phyloP scores from a whole-genome alignment of 1,139 yeast genomes.

The Pichia cactophila region DNA sequence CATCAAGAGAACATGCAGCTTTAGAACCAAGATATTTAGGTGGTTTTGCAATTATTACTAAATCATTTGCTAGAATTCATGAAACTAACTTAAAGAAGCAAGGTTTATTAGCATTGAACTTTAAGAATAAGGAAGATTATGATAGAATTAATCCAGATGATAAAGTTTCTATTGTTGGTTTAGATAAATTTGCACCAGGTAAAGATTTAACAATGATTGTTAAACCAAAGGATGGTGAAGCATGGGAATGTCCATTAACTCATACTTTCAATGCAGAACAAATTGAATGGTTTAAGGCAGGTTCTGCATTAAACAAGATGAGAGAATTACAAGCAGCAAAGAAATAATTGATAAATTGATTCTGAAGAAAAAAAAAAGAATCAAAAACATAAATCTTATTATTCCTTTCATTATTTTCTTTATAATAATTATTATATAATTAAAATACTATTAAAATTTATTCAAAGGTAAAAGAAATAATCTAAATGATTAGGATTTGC shows the following conservation, averaged over 20 bases:
- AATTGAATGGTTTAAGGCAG: constrained; percentile 98
- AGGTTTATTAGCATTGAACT: constrained; percentile 96
- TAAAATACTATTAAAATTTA: neutral
- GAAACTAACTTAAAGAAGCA: constrained; percentile 95
- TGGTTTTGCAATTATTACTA: constrained; percentile 94
- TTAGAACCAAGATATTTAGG: constrained; percentile 99
- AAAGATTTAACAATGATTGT: constrained; percentile 81
- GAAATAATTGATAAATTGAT: neutral
- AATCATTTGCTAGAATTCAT: constrained; percentile 96
- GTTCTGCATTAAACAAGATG: constrained; percentile 99
- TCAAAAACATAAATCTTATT: constrained; percentile 4
- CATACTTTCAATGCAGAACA: constrained; percentile 96
- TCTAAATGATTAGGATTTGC: constrained; percentile 14
- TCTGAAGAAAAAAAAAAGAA: too few species aligned
- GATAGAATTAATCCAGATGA: constrained; percentile 91
- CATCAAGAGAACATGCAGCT: constrained; percentile 99
- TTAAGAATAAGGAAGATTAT: constrained; percentile 80
- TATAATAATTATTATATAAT: neutral
- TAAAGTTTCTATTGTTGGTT: constrained; percentile 80
- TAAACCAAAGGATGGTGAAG: constrained; percentile 77
- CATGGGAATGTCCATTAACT: constrained; percentile 84
- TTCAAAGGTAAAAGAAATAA: constrained; percentile 17
- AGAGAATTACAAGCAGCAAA: constrained; percentile 32
- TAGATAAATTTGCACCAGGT: constrained; percentile 87
- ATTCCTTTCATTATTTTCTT: neutral